Base-by-base conservation (phyloP, 2,329 filamentous ascomycete genomes). In the Bipolaris bicolor region DNA sequence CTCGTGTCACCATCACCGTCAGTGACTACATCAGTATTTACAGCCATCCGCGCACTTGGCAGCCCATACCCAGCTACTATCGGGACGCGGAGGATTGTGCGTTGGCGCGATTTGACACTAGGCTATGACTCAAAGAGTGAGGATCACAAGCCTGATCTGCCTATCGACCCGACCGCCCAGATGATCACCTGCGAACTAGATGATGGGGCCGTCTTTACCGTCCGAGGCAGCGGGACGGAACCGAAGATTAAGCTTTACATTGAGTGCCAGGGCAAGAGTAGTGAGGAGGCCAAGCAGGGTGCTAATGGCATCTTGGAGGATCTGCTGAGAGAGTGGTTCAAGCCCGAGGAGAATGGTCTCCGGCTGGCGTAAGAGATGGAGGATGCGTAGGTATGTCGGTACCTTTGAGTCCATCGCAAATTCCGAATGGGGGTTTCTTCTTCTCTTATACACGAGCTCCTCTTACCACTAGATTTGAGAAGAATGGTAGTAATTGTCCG, bases 231-330 rank as follows among this genome's bases (percentile, higher is more conserved):
- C 2, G 86, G 86, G 1, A 89, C 86, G 1, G 86, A 89, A 71
- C 86, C 86, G 0, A 89, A 89, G 78, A 86, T 89, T 60, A 89
- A 89, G 70, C 64, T 84, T 44, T 84, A 84, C 63, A 81, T 84
- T 49, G 82, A 84, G 61, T 81, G 78, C 41, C 78, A 74, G 49
- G 80, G 75, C 2, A 69, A 68, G 41, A 78, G 72, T 10, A 74
- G 75, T 13, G 75, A 75, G 18, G 73, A 74, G 49, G 82, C 82
- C 11, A 80, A 78, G 59, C 60, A 53, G 13, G 74, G 75, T 9
- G 82, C 82, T 5, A 68, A 80, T 20, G 77, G 77, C 40, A 80
- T 83, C n/a, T 64, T 80, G 48, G 62, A 71, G 15, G 78, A 80
- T 70, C 62, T 84, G 55, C 60, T 83, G 59, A 68, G 55, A 36